These are phyloP conservation scores for slime mould (Dictyostelium discoideum) DNA, from an alignment of 78 protist species.

Conservation along the genomic window DNA sequence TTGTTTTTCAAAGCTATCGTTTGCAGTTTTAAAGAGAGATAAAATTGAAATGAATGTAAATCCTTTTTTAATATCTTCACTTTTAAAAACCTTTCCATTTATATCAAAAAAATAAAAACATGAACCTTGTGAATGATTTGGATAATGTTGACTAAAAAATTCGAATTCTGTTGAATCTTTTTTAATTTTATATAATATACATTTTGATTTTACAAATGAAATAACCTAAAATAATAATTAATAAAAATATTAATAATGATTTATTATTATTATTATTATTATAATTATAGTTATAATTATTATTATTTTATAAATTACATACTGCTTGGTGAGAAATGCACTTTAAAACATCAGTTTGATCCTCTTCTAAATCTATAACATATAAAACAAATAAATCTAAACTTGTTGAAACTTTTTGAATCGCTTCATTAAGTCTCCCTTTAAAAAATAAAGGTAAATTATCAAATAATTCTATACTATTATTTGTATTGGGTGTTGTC, in stretches of 20 bases:
- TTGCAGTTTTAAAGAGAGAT: not conserved
- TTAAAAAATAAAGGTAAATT: not conserved
- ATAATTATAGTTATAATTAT: not conserved
- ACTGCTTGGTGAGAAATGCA: not conserved
- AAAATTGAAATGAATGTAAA: not conserved
- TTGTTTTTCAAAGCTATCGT: not conserved
- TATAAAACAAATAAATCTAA: slow-evolving; percentile 3
- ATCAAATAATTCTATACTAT: not conserved
- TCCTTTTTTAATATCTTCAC: not conserved
- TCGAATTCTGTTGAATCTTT: not conserved
- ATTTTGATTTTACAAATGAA: slow-evolving; percentile 5
- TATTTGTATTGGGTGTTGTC: not conserved
- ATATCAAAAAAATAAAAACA: not conserved
- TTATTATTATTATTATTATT: no score
- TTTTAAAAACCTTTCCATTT: not conserved
- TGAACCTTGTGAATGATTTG: not conserved
- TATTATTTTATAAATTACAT: not conserved
- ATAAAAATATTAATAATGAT: no score
- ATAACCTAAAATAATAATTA: not conserved
- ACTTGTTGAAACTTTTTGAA: not conserved
- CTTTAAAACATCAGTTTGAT: not conserved
- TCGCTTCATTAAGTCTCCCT: not conserved
- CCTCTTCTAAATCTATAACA: not conserved
- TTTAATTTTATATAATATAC: slow-evolving; percentile 2
- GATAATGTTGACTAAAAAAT: not conserved